Percentiles rank a stretch among this genome's conserved stretches.
phyloP scores from a whole-genome alignment of 2,329 filamentous ascomycete genomes.

The Ophiocordyceps camponoti-floridani region DNA sequence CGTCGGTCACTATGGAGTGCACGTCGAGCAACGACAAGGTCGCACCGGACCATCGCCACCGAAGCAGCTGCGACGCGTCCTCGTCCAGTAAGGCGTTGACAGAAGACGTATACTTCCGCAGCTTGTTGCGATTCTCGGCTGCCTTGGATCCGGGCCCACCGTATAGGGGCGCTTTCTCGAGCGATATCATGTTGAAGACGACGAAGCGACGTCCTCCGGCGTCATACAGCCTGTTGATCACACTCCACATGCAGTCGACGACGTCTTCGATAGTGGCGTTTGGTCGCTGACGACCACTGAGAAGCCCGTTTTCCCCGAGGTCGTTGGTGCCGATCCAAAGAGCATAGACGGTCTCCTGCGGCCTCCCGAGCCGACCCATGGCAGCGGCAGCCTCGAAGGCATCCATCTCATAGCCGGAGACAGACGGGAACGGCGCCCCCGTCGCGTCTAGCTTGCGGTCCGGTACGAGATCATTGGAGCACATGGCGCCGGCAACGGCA shows the following conservation, averaged over 20 bases:
- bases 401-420: conserved; percentile 42
- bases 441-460: conserved; percentile 31
- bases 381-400: conserved; percentile 32
- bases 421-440: conserved; percentile 39
- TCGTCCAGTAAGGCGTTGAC: conserved; percentile 31
- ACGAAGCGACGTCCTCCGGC: conserved; percentile 54
- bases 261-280: conserved; percentile 46
- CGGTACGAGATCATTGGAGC: conserved; percentile 47
- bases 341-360: conserved; percentile 49
- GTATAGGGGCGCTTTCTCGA: conserved; percentile 53
- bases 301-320: conserved; percentile 45
- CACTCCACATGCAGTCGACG: conserved; percentile 47
- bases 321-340: conserved; percentile 78
- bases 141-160: conserved; percentile 18
- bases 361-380: conserved; percentile 23
- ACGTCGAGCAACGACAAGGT: conserved; percentile 50
- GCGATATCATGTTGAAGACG: conserved; percentile 48
- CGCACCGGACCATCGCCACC: conserved; percentile 35
- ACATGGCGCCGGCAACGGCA: conserved; percentile 55
- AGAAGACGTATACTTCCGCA: conserved; percentile 25
- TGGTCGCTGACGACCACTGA: conserved; percentile 42
- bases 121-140: conserved; percentile 25
- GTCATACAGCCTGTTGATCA: conserved; percentile 44
- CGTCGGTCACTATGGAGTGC: conserved; percentile 44
- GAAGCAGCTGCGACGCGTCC: conserved; percentile 26